Evolutionary conservation across 2,329 filamentous ascomycete species (phyloP).

Genomic region (Pestalotiopsis fici): DNA sequence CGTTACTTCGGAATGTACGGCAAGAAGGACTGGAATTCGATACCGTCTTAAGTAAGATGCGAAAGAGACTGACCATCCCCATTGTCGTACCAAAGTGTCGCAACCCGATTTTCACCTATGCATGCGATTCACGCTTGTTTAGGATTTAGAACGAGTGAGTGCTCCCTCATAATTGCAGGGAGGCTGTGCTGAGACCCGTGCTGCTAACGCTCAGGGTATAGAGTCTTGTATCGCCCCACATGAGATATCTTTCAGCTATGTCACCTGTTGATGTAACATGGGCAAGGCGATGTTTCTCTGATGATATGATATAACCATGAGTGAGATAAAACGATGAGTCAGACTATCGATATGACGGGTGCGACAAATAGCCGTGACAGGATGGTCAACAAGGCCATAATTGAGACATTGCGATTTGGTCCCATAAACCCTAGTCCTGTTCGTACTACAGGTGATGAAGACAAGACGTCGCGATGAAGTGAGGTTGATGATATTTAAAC

Average conservation of each 20-base stretch:
- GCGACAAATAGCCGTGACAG: not conserved
- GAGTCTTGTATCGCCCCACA: not conserved
- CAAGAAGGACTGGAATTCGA: too few species aligned
- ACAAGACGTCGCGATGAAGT: not conserved
- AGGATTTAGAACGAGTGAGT: too few species aligned
- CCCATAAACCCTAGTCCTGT: not conserved
- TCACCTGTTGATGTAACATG: not conserved
- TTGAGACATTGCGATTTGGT: not conserved
- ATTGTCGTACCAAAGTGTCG: too few species aligned
- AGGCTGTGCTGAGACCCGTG: not conserved
- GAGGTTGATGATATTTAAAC: not conserved
- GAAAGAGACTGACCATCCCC: too few species aligned
- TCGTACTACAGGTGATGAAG: not conserved
- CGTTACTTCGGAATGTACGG: too few species aligned
- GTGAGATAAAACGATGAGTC: not conserved
- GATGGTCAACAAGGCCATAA: not conserved
- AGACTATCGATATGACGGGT: not conserved
- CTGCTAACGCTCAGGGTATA: not conserved
- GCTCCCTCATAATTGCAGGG: not conserved
- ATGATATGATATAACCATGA: not conserved
- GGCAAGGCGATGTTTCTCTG: not conserved
- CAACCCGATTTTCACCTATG: too few species aligned
- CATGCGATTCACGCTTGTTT: too few species aligned
- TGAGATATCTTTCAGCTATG: not conserved
- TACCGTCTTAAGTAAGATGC: too few species aligned